A percentile compares a stretch with the other conserved stretches of the same genome.
These are phyloP conservation scores for Triticum aestivum DNA, from an alignment of 176 grass and related monocot genomes.

Conservation along the genomic window DNA sequence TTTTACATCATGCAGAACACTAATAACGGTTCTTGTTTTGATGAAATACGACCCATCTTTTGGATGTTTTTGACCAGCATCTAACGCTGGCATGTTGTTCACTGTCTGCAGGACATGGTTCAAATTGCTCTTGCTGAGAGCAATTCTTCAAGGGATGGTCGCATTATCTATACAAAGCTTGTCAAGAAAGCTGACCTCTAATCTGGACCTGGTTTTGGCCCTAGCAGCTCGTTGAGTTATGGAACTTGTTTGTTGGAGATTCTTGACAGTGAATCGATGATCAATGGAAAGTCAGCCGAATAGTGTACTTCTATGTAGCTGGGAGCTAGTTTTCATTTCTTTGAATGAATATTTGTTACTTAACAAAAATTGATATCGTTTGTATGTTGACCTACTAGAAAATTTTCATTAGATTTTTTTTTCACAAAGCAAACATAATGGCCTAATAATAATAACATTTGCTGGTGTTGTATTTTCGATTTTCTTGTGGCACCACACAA, in stretches of 20 bases:
- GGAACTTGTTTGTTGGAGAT: background rate
- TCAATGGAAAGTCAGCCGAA: background rate
- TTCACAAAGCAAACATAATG: background rate
- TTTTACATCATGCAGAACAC: background rate
- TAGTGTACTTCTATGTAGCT: background rate
- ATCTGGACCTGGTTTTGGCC: constrained; percentile 9
- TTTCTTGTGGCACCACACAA: background rate
- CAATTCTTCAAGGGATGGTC: constrained; percentile 87
- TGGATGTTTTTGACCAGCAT: constrained; percentile 1
- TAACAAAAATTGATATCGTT: background rate
- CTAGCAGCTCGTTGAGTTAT: background rate
- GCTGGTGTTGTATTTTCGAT: background rate
- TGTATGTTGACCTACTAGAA: background rate
- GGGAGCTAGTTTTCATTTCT: background rate
- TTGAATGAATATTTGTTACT: background rate
- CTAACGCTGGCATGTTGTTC: background rate
- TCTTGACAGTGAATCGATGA: background rate
- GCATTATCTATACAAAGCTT: constrained; percentile 85
- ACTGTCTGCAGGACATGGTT: constrained; percentile 64
- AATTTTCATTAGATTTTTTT: background rate
- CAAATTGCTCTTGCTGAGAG: constrained; percentile 94
- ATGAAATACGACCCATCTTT: background rate
- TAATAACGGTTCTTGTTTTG: background rate
- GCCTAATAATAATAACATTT: background rate
- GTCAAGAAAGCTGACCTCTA: constrained; percentile 59